Evolutionary conservation across 192 early-diverging fungal species (phyloP), one percentile per base, ranked within the genome.

Genomic region (Gigaspora rosea): DNA sequence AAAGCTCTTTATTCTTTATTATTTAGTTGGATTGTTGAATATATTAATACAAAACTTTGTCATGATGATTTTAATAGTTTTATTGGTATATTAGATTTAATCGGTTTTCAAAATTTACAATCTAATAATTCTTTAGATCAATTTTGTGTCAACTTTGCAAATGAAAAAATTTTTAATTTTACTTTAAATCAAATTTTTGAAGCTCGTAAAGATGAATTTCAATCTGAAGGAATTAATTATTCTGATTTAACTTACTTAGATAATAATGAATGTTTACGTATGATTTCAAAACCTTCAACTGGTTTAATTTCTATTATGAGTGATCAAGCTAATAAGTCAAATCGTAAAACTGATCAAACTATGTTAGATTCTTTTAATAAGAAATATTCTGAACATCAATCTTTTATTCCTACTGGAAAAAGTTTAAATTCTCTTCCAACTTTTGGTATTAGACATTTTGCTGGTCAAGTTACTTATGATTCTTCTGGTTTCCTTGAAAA

Each of bases 361-460:
- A 82, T 91, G 81, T 71, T 91, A 41, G 86, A 89, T 57, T 71
- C 88, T 12, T 88, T 88, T 46, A 78, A 81, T 10, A 88, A 88
- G 56, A 82, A 86, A 49, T 85, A 86, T 58, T 73, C 78, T 36
- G 80, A 80, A 10, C 88, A 90, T 52, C 82, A 80, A 41, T 87
- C 85, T 7, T 81, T 86, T 62, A 82, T 80, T 18, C 79, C 87
- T 20, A 75, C 81, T 50, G 63, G 78, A 35, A 66, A 81, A 67
- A 82, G 85, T 72, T 83, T 85, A 68, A 80, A 85, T 50, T 49
- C 77, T 7, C 70, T 80, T 52, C 83, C 83, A 0, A 80, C 77
- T 15, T 98, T 98, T 84, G 86, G 89, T 52, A 85, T 97, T 65
- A 89, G 90, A 66, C 96, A 98, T 81, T 96, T 91, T 85, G 86